A percentile compares a stretch with the other conserved stretches of the same genome.
phyloP scores from a whole-genome alignment of 1,139 yeast species.

The Candida tropicalis region DNA sequence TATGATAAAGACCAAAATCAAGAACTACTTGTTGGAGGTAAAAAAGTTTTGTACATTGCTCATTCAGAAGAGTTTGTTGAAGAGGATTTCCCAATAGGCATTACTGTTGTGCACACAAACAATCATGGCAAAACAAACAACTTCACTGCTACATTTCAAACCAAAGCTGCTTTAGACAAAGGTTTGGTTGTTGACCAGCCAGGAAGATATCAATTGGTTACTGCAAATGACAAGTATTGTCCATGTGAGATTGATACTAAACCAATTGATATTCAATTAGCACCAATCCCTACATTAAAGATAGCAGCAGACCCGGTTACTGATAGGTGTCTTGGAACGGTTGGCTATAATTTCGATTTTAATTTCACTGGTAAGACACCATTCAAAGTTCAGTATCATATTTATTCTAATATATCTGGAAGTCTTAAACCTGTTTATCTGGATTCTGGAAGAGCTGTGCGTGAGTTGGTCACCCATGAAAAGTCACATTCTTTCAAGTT shows the following conservation, averaged over 20 bases:
- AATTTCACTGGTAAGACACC: conserved; percentile 82
- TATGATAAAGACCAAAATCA: conserved; percentile 41
- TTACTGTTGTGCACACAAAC: conserved; percentile 29
- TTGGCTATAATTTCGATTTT: conserved; percentile 73
- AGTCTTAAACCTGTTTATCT: conserved; percentile 33
- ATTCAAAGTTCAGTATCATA: conserved; percentile 63
- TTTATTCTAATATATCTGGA: conserved; percentile 50
- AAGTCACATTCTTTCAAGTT: conserved; percentile 54
- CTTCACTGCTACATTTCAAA: conserved; percentile 41
- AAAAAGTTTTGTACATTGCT: conserved; percentile 36
- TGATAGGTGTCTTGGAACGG: conserved; percentile 91
- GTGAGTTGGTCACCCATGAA: conserved; percentile 26
- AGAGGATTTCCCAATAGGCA: conserved; percentile 51
- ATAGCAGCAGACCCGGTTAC: conserved; percentile 62
- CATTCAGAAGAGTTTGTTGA: conserved; percentile 23
- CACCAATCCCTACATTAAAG: conserved; percentile 51
- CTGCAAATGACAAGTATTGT: conserved; percentile 63
- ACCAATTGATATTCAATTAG: conserved; percentile 24
- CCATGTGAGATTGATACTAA: conserved; percentile 50
- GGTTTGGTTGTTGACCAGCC: conserved; percentile 53
- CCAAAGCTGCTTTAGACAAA: conserved; percentile 25
- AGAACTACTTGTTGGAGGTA: conserved; percentile 39
- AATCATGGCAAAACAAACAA: conserved; percentile 18
- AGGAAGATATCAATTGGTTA: conserved; percentile 61
- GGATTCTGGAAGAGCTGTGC: conserved; percentile 30